Conservation (phyloP, 192 early-diverging fungal species). For the Paraglomus brasilianum region DNA sequence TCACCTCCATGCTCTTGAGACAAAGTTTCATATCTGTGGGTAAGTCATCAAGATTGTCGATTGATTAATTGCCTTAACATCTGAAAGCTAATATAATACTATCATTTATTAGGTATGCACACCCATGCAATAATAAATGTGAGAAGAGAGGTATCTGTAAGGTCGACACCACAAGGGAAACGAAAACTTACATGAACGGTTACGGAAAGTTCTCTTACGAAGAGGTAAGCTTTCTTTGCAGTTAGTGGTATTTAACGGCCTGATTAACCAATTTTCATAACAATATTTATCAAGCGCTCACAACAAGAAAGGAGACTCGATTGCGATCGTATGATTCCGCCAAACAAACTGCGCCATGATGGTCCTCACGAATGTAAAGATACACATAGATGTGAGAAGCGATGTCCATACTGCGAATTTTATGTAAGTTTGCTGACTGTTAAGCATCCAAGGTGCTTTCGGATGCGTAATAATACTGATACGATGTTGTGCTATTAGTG, state of each 20-base stretch:
- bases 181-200: no score
- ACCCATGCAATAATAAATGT: slow-evolving; percentile 30
- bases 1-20: slow-evolving; percentile 17
- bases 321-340: slow-evolving; percentile 29
- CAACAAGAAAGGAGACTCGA: neutral
- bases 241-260: no score
- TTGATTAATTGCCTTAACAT: neutral
- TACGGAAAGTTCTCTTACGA: no score
- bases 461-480: no score
- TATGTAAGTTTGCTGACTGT: no score
- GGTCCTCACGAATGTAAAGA: neutral
- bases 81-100: neutral
- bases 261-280: no score
- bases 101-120: slow-evolving; percentile 17
- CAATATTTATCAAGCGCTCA: no score
- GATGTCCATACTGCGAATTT: no score
- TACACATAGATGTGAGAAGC: no score
- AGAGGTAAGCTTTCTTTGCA: no score
- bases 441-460: no score
- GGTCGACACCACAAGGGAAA: neutral
- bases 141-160: slow-evolving; percentile 29
- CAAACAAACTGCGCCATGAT: slow-evolving; percentile 11
- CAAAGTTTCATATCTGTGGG: slow-evolving; percentile 28
- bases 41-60: neutral
- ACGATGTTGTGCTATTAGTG: no score